phyloP scores from a whole-genome alignment of 2,329 filamentous ascomycete genomes.

The Sordariomycetes sp. region DNA sequence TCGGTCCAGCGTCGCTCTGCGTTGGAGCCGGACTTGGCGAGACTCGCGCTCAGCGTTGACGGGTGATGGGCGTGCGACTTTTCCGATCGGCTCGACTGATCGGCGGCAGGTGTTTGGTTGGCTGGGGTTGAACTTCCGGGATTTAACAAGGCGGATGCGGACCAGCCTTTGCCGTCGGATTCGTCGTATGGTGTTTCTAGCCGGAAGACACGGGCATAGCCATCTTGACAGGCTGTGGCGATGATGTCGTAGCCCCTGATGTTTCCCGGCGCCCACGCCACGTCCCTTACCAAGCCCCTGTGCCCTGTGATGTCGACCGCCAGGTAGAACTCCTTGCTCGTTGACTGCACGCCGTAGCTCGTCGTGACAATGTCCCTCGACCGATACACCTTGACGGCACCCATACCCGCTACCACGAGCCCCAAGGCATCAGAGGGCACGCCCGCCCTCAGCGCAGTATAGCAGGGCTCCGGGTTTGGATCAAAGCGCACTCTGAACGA shows the following conservation, averaged over 20 bases:
- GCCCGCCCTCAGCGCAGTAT: slow-evolving; percentile 69
- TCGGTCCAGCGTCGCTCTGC: slow-evolving; percentile 44
- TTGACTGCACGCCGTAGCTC: slow-evolving; percentile 42
- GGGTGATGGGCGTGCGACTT: slow-evolving; percentile 21
- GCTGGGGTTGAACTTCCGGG: slow-evolving; percentile 16
- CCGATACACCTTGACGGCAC: slow-evolving; percentile 73
- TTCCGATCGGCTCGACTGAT: slow-evolving; percentile 4
- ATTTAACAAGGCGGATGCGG: slow-evolving; percentile 32
- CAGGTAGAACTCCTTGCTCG: slow-evolving; percentile 72
- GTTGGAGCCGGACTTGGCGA: slow-evolving; percentile 36
- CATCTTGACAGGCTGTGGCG: slow-evolving; percentile 89
- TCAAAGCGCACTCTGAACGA: slow-evolving; percentile 83
- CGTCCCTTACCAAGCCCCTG: slow-evolving; percentile 70
- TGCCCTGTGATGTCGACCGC: slow-evolving; percentile 70
- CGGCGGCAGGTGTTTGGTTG: slow-evolving; percentile 7
- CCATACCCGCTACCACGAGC: slow-evolving; percentile 80
- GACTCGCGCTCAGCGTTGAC: slow-evolving; percentile 42
- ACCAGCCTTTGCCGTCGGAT: slow-evolving; percentile 41
- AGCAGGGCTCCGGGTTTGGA: slow-evolving; percentile 75
- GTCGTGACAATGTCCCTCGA: slow-evolving; percentile 51
- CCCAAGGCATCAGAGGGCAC: slow-evolving; percentile 70
- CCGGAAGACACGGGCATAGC: slow-evolving; percentile 81
- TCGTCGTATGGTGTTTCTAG: slow-evolving; percentile 49
- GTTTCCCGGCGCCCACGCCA: slow-evolving; percentile 88
- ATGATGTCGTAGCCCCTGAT: slow-evolving; percentile 84